These are phyloP conservation scores for Oryza australiensis DNA, from an alignment of 176 grass and related monocot genomes.

Conservation along the genomic window DNA sequence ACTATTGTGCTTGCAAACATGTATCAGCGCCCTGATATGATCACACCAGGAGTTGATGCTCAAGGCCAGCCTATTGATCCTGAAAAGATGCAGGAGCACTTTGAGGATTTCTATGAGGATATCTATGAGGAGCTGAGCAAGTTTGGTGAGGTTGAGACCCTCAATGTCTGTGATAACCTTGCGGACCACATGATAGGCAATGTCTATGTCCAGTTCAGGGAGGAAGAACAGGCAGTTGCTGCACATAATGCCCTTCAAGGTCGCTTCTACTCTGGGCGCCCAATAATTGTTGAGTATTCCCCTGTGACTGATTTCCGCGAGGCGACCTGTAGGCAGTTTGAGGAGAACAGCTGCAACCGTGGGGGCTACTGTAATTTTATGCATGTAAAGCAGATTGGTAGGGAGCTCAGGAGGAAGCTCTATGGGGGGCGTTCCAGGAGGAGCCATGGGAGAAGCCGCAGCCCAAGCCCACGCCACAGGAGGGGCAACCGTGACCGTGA, in stretches of 20 bases:
- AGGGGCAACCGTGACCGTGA: constrained; percentile 45
- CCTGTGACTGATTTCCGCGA: constrained; percentile 65
- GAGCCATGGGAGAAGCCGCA: constrained; percentile 54
- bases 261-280: constrained; percentile 57
- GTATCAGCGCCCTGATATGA: constrained; percentile 70
- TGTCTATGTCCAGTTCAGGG: constrained; percentile 69
- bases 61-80: constrained; percentile 55
- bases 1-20: constrained; percentile 66
- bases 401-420: constrained; percentile 58
- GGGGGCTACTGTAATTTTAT: constrained; percentile 70
- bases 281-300: constrained; percentile 55
- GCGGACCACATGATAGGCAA: constrained; percentile 67
- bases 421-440: constrained; percentile 45
- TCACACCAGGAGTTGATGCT: constrained; percentile 59
- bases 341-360: constrained; percentile 70
- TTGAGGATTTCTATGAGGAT: constrained; percentile 66
- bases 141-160: constrained; percentile 64
- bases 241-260: constrained; percentile 54
- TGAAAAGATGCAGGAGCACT: constrained; percentile 66
- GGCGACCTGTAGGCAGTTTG: constrained; percentile 58
- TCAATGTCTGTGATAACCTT: constrained; percentile 62
- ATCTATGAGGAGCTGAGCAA: constrained; percentile 60
- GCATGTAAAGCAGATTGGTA: constrained; percentile 68
- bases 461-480: constrained; percentile 54
- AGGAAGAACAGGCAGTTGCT: constrained; percentile 55